Evolutionary conservation across 192 early-diverging fungal genomes (phyloP).

Genomic region (Kickxella alabastrina): DNA sequence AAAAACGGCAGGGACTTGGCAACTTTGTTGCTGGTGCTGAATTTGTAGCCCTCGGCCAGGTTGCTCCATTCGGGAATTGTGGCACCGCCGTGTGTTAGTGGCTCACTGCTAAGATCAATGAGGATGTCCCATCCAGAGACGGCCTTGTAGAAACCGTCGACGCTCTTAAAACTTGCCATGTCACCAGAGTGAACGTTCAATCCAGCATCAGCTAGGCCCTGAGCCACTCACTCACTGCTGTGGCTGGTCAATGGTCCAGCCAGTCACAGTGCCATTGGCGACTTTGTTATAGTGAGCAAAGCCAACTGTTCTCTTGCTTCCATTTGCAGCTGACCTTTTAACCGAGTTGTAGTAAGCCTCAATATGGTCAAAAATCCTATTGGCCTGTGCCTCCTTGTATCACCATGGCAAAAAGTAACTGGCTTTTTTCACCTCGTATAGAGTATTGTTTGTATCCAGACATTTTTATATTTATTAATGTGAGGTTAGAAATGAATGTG

Average conservation of each 20-base stretch:
- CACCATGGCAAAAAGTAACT: too few relatives aligned
- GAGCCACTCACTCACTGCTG: constrained; percentile 37
- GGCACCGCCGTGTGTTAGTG: constrained; percentile 55
- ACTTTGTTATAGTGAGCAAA: constrained; percentile 46
- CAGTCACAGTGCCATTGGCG: constrained; percentile 36
- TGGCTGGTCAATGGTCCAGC: constrained; percentile 41
- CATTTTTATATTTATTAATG: too few relatives aligned
- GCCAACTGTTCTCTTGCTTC: constrained; percentile 21
- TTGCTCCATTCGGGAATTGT: constrained; percentile 48
- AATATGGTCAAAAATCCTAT: constrained; percentile 34
- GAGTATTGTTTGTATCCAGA: too few relatives aligned
- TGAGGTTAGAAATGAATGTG: too few relatives aligned
- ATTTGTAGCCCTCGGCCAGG: constrained; percentile 26
- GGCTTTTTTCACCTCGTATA: too few relatives aligned
- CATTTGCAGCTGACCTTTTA: constrained; percentile 11
- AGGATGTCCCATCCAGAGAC: constrained; percentile 58
- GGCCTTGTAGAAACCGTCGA: constrained; percentile 51
- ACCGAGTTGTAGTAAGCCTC: constrained; percentile 33
- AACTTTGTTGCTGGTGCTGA: constrained; percentile 2
- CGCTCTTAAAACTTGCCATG: constrained; percentile 21
- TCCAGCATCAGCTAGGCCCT: constrained; percentile 62
- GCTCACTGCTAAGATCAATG: constrained; percentile 55
- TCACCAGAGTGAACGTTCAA: constrained; percentile 36
- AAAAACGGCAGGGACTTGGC: constrained; percentile 51
- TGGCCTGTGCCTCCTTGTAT: constrained; percentile 39